Evolutionary conservation across 768 basidiomycete genomes (phyloP), one percentile per base, ranked within the genome.

Genomic region (Tremella yokohamensis): DNA sequence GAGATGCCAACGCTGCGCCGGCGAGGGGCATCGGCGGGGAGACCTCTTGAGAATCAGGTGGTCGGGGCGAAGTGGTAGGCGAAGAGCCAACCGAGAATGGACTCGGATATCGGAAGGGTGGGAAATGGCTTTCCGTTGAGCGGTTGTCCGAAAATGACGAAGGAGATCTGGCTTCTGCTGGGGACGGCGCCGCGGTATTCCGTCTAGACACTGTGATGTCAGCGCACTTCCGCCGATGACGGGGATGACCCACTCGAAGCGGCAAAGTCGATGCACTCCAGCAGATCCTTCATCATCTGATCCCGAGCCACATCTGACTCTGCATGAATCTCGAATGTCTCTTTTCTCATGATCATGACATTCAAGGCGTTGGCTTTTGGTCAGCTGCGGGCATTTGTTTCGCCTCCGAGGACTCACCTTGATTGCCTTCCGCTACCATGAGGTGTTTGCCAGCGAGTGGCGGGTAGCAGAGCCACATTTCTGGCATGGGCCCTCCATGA

Each of bases 391-490:
- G 29, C 26, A n/a, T 15, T 20, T 29, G 34, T 26, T 37, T 29
- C 57, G 16, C 34, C 60, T 37, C 8, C 19, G 22, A 22, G 29
- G 8, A 62, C 75, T 65, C 47, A 63, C 72, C 65, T n/a, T 72
- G 67, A 49, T 56, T 59, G 84, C 89, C 80, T 62, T 85, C 85
- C 8, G 79, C 79, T 2, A 89, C 86, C 58, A 83, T 82, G 54
- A 99, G 80, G 67, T 96, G 92, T 73, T 94, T 97, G 3, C 92
- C 94, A 12, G 96, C 87, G 34, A 99, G 79, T 3, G 96, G 96
- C 16, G 96, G 96, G 79, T 96, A 99, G 64, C 86, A 84, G 47
- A 99, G 80, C 84, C 85, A 89, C 86, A 94, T 87, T 70, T 96
- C 90, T 4, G 86, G 82, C 64, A 74, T 66, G n/a, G 74, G 74